Conservation (phyloP, 163 green algal species). For the Scenedesmus sp. region DNA sequence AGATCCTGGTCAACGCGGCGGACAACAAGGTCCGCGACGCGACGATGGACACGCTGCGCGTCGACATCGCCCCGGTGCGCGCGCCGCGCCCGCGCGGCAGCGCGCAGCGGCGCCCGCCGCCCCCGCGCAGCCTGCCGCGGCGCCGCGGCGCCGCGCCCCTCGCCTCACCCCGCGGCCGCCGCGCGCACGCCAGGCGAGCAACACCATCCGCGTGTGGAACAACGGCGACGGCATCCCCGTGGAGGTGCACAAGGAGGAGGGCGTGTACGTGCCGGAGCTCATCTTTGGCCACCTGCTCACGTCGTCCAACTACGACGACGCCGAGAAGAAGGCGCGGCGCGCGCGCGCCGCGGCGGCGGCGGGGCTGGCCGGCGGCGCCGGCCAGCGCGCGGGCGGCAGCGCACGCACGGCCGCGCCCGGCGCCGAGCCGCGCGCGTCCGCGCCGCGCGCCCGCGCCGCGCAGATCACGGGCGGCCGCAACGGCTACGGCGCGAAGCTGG, state of each 20-base stretch:
- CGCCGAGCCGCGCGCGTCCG: too few relatives aligned
- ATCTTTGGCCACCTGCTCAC: slow-evolving; percentile 99
- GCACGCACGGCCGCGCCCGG: too few relatives aligned
- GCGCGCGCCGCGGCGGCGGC: too few relatives aligned
- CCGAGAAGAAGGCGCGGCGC: slow-evolving; percentile 91
- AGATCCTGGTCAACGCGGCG: slow-evolving; percentile 99
- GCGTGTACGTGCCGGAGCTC: slow-evolving; percentile 97
- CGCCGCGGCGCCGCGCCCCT: too few relatives aligned
- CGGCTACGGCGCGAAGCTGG: slow-evolving; percentile 98
- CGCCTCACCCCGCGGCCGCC: too few relatives aligned
- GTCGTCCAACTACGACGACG: slow-evolving; percentile 99
- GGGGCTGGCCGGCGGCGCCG: too few relatives aligned
- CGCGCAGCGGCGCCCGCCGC: too few relatives aligned
- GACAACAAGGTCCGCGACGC: slow-evolving; percentile 97
- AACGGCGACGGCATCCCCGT: slow-evolving; percentile 97
- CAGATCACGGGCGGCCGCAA: slow-evolving; percentile 97
- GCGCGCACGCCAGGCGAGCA: slow-evolving; percentile 54
- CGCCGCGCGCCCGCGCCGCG: too few relatives aligned
- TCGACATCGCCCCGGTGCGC: slow-evolving; percentile 84
- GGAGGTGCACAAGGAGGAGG: slow-evolving; percentile 95
- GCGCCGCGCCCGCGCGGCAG: too few relatives aligned
- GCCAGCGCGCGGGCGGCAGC: too few relatives aligned
- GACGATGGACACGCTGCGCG: slow-evolving; percentile 92
- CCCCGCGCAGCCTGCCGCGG: too few relatives aligned
- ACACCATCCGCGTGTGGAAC: slow-evolving; percentile 93